phyloP scores from a whole-genome alignment of 1,139 yeast genomes.

The Pneumocystis carinii region DNA sequence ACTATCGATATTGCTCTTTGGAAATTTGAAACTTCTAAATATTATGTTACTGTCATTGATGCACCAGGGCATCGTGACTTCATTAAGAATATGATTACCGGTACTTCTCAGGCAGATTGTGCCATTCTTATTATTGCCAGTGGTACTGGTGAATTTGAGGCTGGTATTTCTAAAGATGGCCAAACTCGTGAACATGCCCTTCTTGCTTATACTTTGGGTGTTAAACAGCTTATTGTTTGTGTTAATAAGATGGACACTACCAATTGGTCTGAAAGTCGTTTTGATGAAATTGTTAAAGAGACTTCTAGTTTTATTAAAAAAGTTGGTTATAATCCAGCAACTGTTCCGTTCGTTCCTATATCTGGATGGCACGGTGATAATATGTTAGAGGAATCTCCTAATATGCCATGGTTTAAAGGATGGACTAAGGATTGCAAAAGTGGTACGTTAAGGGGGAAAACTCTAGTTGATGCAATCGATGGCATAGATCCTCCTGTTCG shows the following conservation, averaged over 20 bases:
- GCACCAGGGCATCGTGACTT: slow-evolving; percentile 97
- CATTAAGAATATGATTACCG: slow-evolving; percentile 88
- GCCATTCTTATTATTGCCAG: slow-evolving; percentile 83
- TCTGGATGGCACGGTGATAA: slow-evolving; percentile 93
- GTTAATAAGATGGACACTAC: slow-evolving; percentile 91
- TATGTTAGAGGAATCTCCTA: slow-evolving; percentile 71
- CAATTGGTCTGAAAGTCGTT: slow-evolving; percentile 70
- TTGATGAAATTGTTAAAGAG: slow-evolving; percentile 70
- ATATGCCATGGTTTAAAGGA: slow-evolving; percentile 89
- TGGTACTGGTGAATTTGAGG: slow-evolving; percentile 90
- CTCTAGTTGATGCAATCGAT: slow-evolving; percentile 76
- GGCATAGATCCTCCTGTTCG: slow-evolving; percentile 73
- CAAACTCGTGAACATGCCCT: slow-evolving; percentile 91
- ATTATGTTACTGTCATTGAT: slow-evolving; percentile 82
- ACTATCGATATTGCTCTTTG: slow-evolving; percentile 87
- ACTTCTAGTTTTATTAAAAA: slow-evolving; percentile 79
- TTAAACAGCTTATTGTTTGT: slow-evolving; percentile 74
- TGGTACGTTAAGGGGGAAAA: slow-evolving; percentile 59
- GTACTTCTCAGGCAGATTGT: slow-evolving; percentile 92
- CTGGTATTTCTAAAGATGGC: slow-evolving; percentile 88
- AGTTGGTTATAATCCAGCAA: slow-evolving; percentile 87
- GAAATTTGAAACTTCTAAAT: slow-evolving; percentile 93
- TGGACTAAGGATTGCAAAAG: slow-evolving; percentile 76
- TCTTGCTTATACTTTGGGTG: slow-evolving; percentile 83
- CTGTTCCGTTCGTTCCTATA: slow-evolving; percentile 82